These are phyloP conservation scores for Fraxinus floribunda DNA, from an alignment of 305 asterid genomes.

Conservation along the genomic window DNA sequence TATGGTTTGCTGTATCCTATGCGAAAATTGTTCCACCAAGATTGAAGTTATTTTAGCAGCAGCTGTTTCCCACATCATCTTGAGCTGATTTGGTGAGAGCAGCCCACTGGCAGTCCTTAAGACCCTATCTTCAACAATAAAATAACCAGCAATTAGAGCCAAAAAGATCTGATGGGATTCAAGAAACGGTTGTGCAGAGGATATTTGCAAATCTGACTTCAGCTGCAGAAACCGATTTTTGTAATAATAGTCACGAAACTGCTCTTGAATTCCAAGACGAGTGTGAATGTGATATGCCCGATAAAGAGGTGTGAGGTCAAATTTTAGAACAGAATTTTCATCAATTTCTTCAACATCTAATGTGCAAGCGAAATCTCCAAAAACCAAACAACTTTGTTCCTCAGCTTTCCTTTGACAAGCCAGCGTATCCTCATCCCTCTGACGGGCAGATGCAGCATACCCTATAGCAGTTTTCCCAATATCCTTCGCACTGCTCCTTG, in stretches of 20 bases:
- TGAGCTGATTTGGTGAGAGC: conserved; percentile 67
- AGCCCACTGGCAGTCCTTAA: conserved; percentile 87
- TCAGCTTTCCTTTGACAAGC: conserved; percentile 86
- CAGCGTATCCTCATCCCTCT: conserved; percentile 88
- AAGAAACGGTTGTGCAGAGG: conserved; percentile 66
- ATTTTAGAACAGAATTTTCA: conserved; percentile 68
- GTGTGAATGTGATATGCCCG: conserved; percentile 77
- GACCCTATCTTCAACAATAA: conserved; percentile 92
- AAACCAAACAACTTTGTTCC: conserved; percentile 73
- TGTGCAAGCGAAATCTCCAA: conserved; percentile 68
- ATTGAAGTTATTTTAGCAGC: conserved; percentile 59
- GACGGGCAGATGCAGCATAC: conserved; percentile 77
- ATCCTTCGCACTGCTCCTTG: conserved; percentile 70
- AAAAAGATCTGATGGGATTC: conserved; percentile 70
- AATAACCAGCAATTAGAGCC: conserved; percentile 83
- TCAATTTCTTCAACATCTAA: conserved; percentile 83
- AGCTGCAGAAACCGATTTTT: conserved; percentile 75
- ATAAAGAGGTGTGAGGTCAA: conserved; percentile 85
- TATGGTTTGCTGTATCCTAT: conserved; percentile 81
- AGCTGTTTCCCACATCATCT: conserved; percentile 91
- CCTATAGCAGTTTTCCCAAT: conserved; percentile 92
- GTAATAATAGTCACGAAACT: conserved; percentile 74
- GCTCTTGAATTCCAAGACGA: conserved; percentile 74
- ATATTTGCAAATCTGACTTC: conserved; percentile 79
- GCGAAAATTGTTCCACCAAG: conserved; percentile 73